phyloP scores from a whole-genome alignment of 2,329 filamentous ascomycete species.

The Diaporthe aspalathi region DNA sequence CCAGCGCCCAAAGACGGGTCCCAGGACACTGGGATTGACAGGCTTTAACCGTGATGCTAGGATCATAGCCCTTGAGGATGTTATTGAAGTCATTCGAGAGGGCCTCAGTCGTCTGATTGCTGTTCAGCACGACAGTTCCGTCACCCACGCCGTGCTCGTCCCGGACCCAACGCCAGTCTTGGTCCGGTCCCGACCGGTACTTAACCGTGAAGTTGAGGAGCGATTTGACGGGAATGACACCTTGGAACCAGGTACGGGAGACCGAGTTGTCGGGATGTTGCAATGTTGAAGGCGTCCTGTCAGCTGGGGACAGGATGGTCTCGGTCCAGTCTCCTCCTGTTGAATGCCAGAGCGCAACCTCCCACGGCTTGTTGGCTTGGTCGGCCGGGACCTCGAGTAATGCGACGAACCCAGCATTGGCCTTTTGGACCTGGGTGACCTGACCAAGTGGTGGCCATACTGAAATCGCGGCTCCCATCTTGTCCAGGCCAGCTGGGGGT shows the following conservation, averaged over 20 bases:
- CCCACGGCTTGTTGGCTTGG: constrained; percentile 70
- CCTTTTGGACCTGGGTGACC: constrained; percentile 68
- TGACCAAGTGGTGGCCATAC: constrained; percentile 81
- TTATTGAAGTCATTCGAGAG: constrained; percentile 58
- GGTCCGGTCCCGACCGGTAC: constrained; percentile 64
- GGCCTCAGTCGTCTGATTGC: constrained; percentile 44
- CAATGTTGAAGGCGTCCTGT: constrained; percentile 61
- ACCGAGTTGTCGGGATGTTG: constrained; percentile 52
- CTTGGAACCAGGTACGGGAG: constrained; percentile 65
- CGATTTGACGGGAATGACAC: constrained; percentile 58
- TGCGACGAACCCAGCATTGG: constrained; percentile 71
- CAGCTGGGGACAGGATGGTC: constrained; percentile 52
- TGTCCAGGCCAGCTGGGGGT: constrained; percentile 44
- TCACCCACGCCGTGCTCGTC: constrained; percentile 73
- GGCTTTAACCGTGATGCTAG: constrained; percentile 64
- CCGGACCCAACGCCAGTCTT: constrained; percentile 77
- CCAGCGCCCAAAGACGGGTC: constrained; percentile 78
- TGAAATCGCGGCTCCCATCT: constrained; percentile 55
- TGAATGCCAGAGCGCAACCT: constrained; percentile 80
- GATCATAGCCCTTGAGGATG: constrained; percentile 69
- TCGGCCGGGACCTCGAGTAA: constrained; percentile 73
- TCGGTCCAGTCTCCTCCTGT: constrained; percentile 62
- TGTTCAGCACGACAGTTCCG: constrained; percentile 68
- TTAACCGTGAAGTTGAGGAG: constrained; percentile 77
- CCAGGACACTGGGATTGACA: constrained; percentile 74